Evolutionary conservation across 2,329 filamentous ascomycete species (phyloP).

Genomic region (Fusarium sp.): DNA sequence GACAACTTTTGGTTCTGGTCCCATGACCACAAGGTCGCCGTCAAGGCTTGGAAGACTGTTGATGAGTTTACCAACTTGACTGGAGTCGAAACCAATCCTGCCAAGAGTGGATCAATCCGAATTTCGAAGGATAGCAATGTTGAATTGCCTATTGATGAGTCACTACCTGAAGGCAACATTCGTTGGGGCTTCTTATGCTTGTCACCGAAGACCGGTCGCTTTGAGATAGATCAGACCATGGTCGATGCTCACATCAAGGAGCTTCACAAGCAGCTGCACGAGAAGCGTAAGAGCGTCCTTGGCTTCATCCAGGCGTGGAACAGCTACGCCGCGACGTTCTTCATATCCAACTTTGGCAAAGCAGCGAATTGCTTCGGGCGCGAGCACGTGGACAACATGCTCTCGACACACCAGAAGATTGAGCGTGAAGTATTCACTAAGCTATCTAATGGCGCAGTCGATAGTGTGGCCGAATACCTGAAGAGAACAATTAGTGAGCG

Average conservation of each 20-base stretch:
- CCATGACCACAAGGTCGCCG: constrained; percentile 62
- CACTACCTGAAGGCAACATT: constrained; percentile 61
- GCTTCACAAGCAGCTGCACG: constrained; percentile 65
- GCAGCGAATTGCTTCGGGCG: constrained; percentile 64
- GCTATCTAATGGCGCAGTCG: constrained; percentile 39
- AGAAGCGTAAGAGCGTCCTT: constrained; percentile 62
- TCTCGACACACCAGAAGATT: constrained; percentile 60
- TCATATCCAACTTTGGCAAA: constrained; percentile 63
- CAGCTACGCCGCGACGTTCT: constrained; percentile 62
- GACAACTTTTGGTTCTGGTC: constrained; percentile 76
- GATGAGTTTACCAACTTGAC: constrained; percentile 64
- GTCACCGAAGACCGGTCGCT: constrained; percentile 62
- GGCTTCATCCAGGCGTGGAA: constrained; percentile 63
- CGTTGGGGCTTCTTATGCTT: constrained; percentile 68
- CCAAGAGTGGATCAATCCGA: constrained; percentile 62
- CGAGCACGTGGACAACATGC: constrained; percentile 63
- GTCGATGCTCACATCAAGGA: constrained; percentile 70
- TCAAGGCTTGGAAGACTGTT: constrained; percentile 69
- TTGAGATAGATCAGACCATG: constrained; percentile 68
- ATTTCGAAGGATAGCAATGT: constrained; percentile 47
- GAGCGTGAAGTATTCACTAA: constrained; percentile 60
- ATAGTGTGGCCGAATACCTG: constrained; percentile 65
- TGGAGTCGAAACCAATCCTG: constrained; percentile 65
- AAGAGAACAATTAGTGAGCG: constrained; percentile 62
- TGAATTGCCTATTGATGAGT: constrained; percentile 41